Conservation (phyloP, 1,284 basidiomycete species). For the Inonotus hispidus region DNA sequence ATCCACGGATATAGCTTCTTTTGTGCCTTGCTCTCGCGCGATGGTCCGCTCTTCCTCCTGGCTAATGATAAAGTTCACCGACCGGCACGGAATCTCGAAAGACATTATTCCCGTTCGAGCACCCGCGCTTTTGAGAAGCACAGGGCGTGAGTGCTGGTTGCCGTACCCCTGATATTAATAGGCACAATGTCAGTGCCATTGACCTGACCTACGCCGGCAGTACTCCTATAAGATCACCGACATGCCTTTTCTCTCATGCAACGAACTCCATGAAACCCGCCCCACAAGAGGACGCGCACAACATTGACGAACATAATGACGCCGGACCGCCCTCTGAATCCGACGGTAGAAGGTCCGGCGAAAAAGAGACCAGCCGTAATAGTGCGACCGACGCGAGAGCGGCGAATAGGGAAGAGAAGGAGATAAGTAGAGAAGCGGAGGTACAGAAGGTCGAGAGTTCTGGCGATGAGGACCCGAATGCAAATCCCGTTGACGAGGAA, state of each 20-base stretch:
- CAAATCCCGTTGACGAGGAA: neutral
- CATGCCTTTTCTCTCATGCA: neutral
- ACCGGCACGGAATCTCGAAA: neutral
- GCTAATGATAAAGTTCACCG: constrained; percentile 2
- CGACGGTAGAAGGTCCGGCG: neutral
- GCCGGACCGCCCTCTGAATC: neutral
- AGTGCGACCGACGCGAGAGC: neutral
- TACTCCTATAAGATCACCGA: neutral
- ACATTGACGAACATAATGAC: neutral
- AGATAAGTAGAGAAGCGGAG: neutral
- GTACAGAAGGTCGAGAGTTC: neutral
- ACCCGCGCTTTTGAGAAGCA: neutral
- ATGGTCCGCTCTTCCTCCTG: neutral
- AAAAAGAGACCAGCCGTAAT: neutral
- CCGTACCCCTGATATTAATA: neutral
- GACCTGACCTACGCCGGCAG: neutral
- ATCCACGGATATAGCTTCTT: neutral
- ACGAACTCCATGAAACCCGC: neutral
- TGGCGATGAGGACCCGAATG: neutral
- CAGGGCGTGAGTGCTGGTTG: neutral
- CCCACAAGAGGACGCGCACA: neutral
- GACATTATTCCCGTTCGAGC: neutral
- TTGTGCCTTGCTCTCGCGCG: neutral
- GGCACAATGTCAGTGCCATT: neutral
- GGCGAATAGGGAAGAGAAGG: neutral